Evolutionary conservation across 2,329 filamentous ascomycete species (phyloP).

Genomic region (Curvularia sp.): DNA sequence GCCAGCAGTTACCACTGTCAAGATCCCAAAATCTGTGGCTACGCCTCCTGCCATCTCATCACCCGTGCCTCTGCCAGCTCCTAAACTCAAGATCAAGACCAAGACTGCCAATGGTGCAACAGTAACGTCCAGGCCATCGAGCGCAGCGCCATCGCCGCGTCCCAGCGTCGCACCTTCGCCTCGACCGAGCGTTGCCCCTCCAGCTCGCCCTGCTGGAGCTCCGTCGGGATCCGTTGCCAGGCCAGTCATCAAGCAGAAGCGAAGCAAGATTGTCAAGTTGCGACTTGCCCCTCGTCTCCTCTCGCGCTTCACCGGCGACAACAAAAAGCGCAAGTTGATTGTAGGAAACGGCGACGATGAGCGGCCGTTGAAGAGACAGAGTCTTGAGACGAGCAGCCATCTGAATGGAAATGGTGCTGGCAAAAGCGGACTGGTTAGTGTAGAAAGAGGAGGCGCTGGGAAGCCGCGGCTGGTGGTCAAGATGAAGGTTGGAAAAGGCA

Average conservation of each 20-base stretch:
- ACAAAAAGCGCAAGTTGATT: conserved; percentile 35
- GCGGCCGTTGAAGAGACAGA: conserved; percentile 39
- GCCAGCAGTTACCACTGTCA: conserved; percentile 23
- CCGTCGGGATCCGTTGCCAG: conserved; percentile 12
- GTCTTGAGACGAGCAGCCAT: conserved; percentile 29
- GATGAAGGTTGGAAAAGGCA: conserved; percentile 29
- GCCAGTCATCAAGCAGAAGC: conserved; percentile 28
- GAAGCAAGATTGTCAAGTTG: conserved; percentile 39
- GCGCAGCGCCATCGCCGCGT: conserved; percentile 25
- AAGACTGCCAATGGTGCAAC: conserved; percentile 26
- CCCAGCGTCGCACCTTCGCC: conserved; percentile 23
- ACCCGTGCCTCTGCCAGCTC: conserved; percentile 32
- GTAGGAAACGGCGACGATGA: conserved; percentile 23
- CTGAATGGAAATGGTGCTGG: conserved; percentile 16
- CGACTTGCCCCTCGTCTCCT: conserved; percentile 27
- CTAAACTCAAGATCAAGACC: conserved; percentile 40
- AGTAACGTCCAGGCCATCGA: conserved; percentile 16
- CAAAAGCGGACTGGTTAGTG: conserved; percentile 28
- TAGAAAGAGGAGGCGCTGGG: conserved; percentile 27
- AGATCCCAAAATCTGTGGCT: conserved; percentile 24
- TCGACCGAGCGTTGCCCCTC: conserved; percentile 16
- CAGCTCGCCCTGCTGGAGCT: conserved; percentile 11
- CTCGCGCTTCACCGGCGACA: conserved; percentile 21
- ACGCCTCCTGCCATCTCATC: conserved; percentile 35
- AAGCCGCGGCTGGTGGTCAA: conserved; percentile 28